These are phyloP conservation scores for Colletotrichum ledebouriae DNA, from an alignment of 2,329 filamentous ascomycete genomes.

Conservation along the genomic window DNA sequence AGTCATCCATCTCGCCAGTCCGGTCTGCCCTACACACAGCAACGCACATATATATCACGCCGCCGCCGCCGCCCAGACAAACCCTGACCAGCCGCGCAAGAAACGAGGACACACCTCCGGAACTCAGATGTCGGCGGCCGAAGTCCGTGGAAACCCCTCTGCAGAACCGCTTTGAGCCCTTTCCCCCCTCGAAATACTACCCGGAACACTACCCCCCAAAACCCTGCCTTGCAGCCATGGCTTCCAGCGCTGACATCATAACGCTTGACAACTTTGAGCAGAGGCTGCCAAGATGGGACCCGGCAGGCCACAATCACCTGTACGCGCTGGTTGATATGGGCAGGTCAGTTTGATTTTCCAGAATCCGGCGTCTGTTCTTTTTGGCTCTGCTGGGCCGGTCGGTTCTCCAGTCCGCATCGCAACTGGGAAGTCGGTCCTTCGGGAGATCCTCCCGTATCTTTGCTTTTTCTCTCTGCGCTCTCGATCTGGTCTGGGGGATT, in stretches of 20 bases:
- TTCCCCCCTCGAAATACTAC: neutral
- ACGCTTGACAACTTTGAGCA: conserved; percentile 65
- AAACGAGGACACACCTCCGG: neutral
- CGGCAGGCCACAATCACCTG: conserved; percentile 61
- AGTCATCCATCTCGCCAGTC: neutral
- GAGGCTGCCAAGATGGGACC: conserved; percentile 64
- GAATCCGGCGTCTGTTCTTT: conserved; percentile 26
- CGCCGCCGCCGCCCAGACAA: neutral
- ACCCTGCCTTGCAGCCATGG: conserved; percentile 29
- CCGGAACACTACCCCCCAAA: conserved; percentile 30
- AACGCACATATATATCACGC: neutral
- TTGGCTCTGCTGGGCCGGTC: neutral
- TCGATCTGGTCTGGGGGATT: neutral
- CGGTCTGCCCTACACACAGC: neutral
- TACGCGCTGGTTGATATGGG: conserved; percentile 73
- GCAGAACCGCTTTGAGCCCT: conserved; percentile 30
- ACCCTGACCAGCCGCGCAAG: neutral
- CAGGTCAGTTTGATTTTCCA: conserved; percentile 57
- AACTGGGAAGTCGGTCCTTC: too few relatives aligned
- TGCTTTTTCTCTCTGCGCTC: neutral
- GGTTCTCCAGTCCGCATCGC: too few relatives aligned
- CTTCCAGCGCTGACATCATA: conserved; percentile 56
- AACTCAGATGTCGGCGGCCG: conserved; percentile 32
- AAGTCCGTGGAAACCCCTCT: conserved; percentile 27
- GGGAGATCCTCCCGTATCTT: neutral